A percentile compares a stretch with the other conserved stretches of the same genome.
Evolutionary conservation across 306 rosid species (phyloP).

Genomic region (Pueraria montana): DNA sequence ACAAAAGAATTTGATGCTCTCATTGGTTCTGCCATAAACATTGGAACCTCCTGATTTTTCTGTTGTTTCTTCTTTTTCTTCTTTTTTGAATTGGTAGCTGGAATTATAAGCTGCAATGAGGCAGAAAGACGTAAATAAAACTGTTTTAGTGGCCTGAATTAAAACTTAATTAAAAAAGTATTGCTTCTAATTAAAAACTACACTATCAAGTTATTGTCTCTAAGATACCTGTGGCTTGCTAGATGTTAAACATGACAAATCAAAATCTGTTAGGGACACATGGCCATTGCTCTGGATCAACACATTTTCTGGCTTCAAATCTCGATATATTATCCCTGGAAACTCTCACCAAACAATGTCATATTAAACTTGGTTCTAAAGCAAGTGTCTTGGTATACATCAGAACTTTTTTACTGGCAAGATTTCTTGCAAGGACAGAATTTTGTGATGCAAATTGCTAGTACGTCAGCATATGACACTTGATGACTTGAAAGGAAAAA

Average conservation of each 20-base stretch:
- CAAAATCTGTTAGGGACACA: slow-evolving; percentile 87
- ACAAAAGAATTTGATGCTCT: slow-evolving; percentile 98
- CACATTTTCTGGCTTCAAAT: slow-evolving; percentile 97
- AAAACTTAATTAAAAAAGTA: slow-evolving; percentile 2
- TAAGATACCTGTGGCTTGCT: slow-evolving; percentile 87
- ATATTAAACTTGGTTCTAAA: slow-evolving; percentile 30
- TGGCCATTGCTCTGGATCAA: slow-evolving; percentile 86
- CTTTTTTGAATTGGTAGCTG: slow-evolving; percentile 58
- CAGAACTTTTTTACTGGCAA: not conserved
- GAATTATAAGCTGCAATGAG: slow-evolving; percentile 78
- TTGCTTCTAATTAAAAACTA: slow-evolving; percentile 26
- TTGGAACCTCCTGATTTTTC: slow-evolving; percentile 70
- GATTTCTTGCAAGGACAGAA: slow-evolving; percentile 5
- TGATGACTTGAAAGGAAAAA: slow-evolving; percentile 9
- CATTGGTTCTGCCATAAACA: slow-evolving; percentile 98
- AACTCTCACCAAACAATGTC: slow-evolving; percentile 37
- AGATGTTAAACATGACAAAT: slow-evolving; percentile 90
- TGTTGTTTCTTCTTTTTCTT: slow-evolving; percentile 57
- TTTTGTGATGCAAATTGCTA: not conserved
- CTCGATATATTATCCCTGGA: slow-evolving; percentile 93
- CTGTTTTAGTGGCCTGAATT: slow-evolving; percentile 1
- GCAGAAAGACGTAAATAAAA: not conserved
- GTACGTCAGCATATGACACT: not conserved
- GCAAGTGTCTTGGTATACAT: slow-evolving; percentile 5
- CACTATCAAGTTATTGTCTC: not conserved